Base-by-base conservation (phyloP, 495 filamentous ascomycete species). In the Aspergillus sparsus region DNA sequence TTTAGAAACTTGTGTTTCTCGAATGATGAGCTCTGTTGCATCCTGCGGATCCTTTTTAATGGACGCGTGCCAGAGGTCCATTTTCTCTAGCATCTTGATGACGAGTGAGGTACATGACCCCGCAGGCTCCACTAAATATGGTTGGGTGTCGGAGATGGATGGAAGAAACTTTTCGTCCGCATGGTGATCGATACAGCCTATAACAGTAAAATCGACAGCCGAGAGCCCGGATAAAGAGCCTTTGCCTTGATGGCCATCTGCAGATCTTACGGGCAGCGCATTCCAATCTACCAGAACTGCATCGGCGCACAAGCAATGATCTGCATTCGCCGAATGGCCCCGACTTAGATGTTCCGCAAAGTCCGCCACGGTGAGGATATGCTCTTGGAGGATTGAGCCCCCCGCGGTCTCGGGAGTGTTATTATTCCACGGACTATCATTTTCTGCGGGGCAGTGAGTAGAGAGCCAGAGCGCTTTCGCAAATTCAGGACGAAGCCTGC, bases 101-200 rank as follows among this genome's bases (percentile, higher is more conserved):
- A 98, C 82, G 1, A 97, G 79, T 31, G 88, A 92, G 45, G 85
- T 80, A 75, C 94, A 98, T 62, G 90, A 94, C 0, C 93, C 90
- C 34, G 81, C 75, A 49, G 83, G 87, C 45, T 84, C 74, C 12
- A 98, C 82, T 0, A 93, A 74, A 9, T 88, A 76, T 3, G 88
- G 87, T 6, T 71, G 47, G 42, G 54, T 18, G 62, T 58, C 7
- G 65, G 49, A 5, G 47, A 47, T 32, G 10, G 60, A 41, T 0
- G 87, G 82, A 0, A 95, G 77, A 18, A 74, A 77, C 36, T 76
- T 63, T 67, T 98, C 94, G 64, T 98, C 91, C 0, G 83, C 85
- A 68, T 98, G 95, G 72, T 98, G 94, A 70, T 98, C 94, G 46
- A 98, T 87, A 57, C 89, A 90, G n/a, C 89, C 94, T 7, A 82